Conservation (phyloP, 202 grass and related monocot species). For the Panicum virgatum region DNA sequence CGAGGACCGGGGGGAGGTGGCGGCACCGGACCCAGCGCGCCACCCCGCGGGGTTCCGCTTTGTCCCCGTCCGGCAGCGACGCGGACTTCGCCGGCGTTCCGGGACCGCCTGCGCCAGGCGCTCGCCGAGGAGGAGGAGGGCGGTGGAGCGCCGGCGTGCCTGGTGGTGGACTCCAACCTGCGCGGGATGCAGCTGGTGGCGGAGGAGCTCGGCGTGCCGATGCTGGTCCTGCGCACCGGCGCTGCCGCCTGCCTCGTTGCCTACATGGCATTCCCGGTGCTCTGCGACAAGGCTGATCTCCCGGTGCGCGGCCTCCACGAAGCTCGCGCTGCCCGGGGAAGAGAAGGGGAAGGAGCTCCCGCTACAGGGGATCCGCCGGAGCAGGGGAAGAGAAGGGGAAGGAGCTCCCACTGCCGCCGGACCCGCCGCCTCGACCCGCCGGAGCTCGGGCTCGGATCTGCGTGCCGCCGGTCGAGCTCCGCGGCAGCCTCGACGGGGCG, state of each 20-base stretch:
- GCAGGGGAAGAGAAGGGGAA: too few species aligned
- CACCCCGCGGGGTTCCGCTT: constrained; percentile 36
- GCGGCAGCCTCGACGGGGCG: too few species aligned
- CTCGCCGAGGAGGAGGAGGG: not conserved
- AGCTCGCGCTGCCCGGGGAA: too few species aligned
- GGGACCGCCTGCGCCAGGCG: not conserved
- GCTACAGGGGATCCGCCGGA: too few species aligned
- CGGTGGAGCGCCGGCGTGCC: not conserved
- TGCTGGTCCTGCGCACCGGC: constrained; percentile 17
- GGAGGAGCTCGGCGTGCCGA: constrained; percentile 17
- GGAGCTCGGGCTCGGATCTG: too few species aligned
- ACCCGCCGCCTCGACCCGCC: too few species aligned
- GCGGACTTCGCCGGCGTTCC: not conserved
- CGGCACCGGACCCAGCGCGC: constrained; percentile 13
- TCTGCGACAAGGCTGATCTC: constrained; percentile 18
- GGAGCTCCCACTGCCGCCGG: too few species aligned
- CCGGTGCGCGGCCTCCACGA: too few species aligned
- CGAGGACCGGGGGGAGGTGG: too few species aligned
- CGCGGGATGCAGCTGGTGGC: constrained; percentile 9
- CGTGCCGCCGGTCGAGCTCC: too few species aligned
- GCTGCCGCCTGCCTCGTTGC: constrained; percentile 16
- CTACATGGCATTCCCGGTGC: constrained; percentile 22
- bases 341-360: too few species aligned
- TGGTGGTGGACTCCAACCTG: constrained; percentile 23
- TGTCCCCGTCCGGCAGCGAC: constrained; percentile 3